Conservation (phyloP, 2,329 filamentous ascomycete genomes). For the Epichloe typhina region DNA sequence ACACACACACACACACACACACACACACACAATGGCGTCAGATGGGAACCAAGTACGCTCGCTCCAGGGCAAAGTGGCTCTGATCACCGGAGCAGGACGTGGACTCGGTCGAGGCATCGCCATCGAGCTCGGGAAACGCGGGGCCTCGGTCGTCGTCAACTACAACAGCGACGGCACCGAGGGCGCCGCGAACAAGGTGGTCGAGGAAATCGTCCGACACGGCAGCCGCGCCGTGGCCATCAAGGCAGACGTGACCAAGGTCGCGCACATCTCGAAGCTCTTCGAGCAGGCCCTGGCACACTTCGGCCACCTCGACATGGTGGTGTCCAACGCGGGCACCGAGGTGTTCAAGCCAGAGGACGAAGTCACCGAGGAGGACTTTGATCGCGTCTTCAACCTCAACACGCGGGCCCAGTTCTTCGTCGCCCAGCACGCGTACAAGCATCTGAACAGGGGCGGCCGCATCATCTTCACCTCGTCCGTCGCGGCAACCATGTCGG, state of each 20-base stretch:
- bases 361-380: conserved; percentile 57
- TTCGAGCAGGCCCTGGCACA: conserved; percentile 49
- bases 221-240: conserved; percentile 50
- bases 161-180: conserved; percentile 37
- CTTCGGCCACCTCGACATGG: conserved; percentile 57
- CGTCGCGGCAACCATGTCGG: conserved; percentile 37
- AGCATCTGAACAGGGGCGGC: conserved; percentile 53
- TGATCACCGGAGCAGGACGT: conserved; percentile 31
- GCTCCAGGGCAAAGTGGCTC: conserved; percentile 21
- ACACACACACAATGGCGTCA: too few species aligned
- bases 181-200: conserved; percentile 42
- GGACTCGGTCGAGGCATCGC: conserved; percentile 48
- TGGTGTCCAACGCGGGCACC: conserved; percentile 57
- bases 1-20: too few species aligned
- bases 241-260: conserved; percentile 55
- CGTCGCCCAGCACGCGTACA: conserved; percentile 57
- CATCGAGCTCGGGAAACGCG: conserved; percentile 40
- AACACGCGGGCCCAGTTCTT: conserved; percentile 62
- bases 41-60: too few species aligned
- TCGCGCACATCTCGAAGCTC: conserved; percentile 47
- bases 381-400: conserved; percentile 56
- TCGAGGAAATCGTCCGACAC: conserved; percentile 37
- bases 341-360: conserved; percentile 56
- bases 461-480: conserved; percentile 62
- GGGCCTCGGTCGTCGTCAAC: conserved; percentile 45